Evolutionary conservation across 139 green algal genomes (phyloP), one percentile per base, ranked within the genome.

Genomic region (Tetraselmis chui): DNA sequence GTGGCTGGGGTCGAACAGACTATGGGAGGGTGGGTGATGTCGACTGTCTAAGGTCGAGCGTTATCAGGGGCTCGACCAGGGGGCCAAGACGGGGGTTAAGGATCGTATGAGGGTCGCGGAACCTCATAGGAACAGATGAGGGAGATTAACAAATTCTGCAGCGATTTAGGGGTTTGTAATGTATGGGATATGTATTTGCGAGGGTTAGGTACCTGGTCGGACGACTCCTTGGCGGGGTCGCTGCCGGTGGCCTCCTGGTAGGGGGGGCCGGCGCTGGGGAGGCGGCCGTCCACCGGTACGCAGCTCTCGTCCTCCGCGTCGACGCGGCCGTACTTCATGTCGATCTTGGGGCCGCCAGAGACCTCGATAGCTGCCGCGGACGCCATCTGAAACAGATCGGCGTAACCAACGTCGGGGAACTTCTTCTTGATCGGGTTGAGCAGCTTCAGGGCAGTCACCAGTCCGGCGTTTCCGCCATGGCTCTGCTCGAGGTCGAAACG

Each of bases 241-340:
- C 18, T 24, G 23, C 29, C 27, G 31, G 2, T 2, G 27, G 67
- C 31, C 76, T 79, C 83, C 80, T 80, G 86, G 45, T 67, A 67
- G 45, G 45, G 45, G 11, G 45, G 11, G 45, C 45, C 45, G 45
- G 45, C 45, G 45, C 45, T 67, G 45, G 45, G 86, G 31, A 89
- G 85, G 30, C 83, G 88, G 59, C 86, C 86, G 23, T 89, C 86
- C 11, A n/a, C 23, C 29, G 86, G 18, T 30, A 84, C 87, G 25
- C 79, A 80, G 23, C 86, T 80, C 27, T 80, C 29, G 23, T 29
- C n/a, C 22, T 74, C 11, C 0, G 78, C 78, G 59, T 91, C 86
- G 27, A 90, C 81, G 27, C 86, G 77, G 59, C 86, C 86, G 58
- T 88, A 90, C 85, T 78, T 90, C 77, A 90, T 85, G 30, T 74